Base-by-base conservation (phyloP, 1,284 basidiomycete genomes). In the Rhodotorula sp. region DNA sequence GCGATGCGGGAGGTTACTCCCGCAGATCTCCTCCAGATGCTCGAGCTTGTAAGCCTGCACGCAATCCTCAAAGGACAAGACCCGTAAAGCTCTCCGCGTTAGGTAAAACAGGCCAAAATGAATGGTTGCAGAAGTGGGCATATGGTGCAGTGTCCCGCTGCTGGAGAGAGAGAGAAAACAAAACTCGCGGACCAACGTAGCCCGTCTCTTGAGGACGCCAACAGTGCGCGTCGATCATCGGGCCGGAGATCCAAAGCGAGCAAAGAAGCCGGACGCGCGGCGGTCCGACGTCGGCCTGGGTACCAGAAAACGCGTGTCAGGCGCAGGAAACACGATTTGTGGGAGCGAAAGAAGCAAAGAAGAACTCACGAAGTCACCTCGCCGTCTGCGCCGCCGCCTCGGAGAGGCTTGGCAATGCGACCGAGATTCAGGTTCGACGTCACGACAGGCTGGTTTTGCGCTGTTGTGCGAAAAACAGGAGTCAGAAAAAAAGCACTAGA, bases 321-420 rank as follows among this genome's bases (percentile, higher is more conserved):
- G 22, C 20, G 20, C 29, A 26, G 29, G 22, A 12, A 26, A 7
- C 8, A 37, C 18, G 46, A 48, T 48, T 3, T 15, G 18, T 15
- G 46, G 22, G 20, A 15, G 24, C 10, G 10, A 12, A 20, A 33
- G 22, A 48, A 4, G 46, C 5, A n/a, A 10, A 42, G 26, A 42
- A 42, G 51, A 26, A 5, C 53, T 54, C 17, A 54, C 53, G 53
- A 54, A 17, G 26, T 29, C 53, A 17, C 62, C 3, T 75, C 76
- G 18, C 71, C 76, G 53, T 54, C 53, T 10, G 26, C 53, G 53
- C 80, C 80, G 15, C 93, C 94, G 26, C 95, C 95, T 75, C 95
- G 87, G 71, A 99, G 83, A 20, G 95, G 95, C 83, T 98, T 98
- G 64, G 95, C 95, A 75, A 99, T 98, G 58, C 95, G 87, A 59